A percentile compares a stretch with the other conserved stretches of the same genome.
Evolutionary conservation across 345 rosid genomes (phyloP).

Genomic region (Pseudoturritis turrita): DNA sequence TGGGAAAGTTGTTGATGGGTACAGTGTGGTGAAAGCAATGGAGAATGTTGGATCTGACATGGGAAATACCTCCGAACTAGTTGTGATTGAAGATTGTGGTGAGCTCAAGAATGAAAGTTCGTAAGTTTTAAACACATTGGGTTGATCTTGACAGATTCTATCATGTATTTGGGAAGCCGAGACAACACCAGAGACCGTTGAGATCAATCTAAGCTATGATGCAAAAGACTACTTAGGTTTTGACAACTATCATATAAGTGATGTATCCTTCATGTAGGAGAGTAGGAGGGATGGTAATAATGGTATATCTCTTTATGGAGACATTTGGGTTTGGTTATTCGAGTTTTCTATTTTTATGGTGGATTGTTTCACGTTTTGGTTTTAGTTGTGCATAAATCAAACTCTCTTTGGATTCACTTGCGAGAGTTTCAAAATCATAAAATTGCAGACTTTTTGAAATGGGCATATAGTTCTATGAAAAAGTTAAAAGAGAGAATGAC

Average conservation of each 20-base stretch:
- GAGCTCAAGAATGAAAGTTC: slow-evolving; percentile 43
- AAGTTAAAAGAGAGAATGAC: too few species aligned
- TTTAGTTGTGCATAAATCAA: not conserved
- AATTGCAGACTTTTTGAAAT: not conserved
- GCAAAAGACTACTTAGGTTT: not conserved
- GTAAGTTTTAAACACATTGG: not conserved
- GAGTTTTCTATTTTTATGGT: not conserved
- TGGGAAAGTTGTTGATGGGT: slow-evolving; percentile 83
- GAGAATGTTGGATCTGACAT: slow-evolving; percentile 57
- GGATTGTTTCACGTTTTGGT: not conserved
- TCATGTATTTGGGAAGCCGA: not conserved
- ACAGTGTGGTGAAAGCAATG: slow-evolving; percentile 60
- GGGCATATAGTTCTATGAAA: too few species aligned
- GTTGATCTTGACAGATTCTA: not conserved
- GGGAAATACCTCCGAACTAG: slow-evolving; percentile 45
- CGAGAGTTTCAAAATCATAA: not conserved
- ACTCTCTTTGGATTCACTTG: not conserved
- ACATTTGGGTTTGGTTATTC: not conserved
- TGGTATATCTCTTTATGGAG: not conserved
- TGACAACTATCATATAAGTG: not conserved
- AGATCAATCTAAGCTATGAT: not conserved
- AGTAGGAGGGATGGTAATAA: not conserved
- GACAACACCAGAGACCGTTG: not conserved
- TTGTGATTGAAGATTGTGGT: slow-evolving; percentile 72
- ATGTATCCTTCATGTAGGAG: not conserved